phyloP scores from a whole-genome alignment of 2,329 filamentous ascomycete genomes.

The Aspergillus felis region DNA sequence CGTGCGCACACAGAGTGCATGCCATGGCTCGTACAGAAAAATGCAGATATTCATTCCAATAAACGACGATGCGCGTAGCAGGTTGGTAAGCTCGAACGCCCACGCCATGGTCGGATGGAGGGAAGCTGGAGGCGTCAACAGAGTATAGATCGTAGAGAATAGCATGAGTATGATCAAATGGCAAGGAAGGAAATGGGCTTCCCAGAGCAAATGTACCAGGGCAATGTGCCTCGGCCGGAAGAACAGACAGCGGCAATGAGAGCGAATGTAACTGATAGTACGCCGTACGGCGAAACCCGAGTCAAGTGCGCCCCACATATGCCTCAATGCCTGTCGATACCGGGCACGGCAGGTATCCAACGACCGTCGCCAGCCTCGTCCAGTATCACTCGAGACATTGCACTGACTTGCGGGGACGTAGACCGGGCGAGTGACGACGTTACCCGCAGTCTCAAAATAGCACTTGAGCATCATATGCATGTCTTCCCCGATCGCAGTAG shows the following conservation, averaged over 20 bases:
- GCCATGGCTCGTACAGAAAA: slow-evolving; percentile 65
- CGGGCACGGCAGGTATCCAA: slow-evolving; percentile 59
- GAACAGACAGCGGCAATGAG: not conserved
- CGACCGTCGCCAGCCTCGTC: slow-evolving; percentile 34
- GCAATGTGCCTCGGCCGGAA: slow-evolving; percentile 47
- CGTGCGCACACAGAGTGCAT: slow-evolving; percentile 56
- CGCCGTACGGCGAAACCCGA: slow-evolving; percentile 62
- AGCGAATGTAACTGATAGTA: slow-evolving; percentile 30
- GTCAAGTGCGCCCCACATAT: slow-evolving; percentile 73
- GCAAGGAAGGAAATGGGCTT: slow-evolving; percentile 68
- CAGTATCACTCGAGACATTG: not conserved
- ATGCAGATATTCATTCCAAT: slow-evolving; percentile 61
- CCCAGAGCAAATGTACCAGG: slow-evolving; percentile 65
- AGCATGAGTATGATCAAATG: slow-evolving; percentile 64
- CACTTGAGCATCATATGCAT: slow-evolving; percentile 76
- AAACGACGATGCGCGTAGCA: slow-evolving; percentile 59
- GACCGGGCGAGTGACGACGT: slow-evolving; percentile 61
- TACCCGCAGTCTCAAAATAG: slow-evolving; percentile 69
- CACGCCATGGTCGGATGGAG: slow-evolving; percentile 53
- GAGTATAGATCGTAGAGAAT: slow-evolving; percentile 58
- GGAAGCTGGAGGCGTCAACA: slow-evolving; percentile 48
- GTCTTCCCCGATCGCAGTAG: slow-evolving; percentile 71
- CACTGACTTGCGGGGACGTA: slow-evolving; percentile 59
- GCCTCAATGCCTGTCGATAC: slow-evolving; percentile 67
- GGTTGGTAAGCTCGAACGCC: slow-evolving; percentile 58